These are phyloP conservation scores for Lactarius indigo DNA, from an alignment of 768 basidiomycete species.

Conservation along the genomic window DNA sequence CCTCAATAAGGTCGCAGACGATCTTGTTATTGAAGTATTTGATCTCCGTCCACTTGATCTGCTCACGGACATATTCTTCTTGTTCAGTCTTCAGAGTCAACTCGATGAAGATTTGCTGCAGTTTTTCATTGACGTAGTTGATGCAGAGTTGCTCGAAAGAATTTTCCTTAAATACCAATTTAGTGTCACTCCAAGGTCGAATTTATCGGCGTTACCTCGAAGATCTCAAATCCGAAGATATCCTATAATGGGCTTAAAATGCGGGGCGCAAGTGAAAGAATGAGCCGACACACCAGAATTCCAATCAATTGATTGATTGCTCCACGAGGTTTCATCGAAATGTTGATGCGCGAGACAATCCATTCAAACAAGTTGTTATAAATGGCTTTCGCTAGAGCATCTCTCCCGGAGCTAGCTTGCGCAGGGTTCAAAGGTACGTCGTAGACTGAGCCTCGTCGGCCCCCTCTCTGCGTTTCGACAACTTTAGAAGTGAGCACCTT, in stretches of 20 bases:
- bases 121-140: conserved; percentile 99
- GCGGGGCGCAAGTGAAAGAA: conserved; percentile 4
- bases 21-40: conserved; percentile 99
- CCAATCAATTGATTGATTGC: conserved; percentile 81
- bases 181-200: not conserved
- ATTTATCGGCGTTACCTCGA: conserved; percentile 54
- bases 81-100: conserved; percentile 98
- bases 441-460: conserved; percentile 92
- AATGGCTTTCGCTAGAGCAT: conserved; percentile 92
- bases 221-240: conserved; percentile 99
- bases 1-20: conserved; percentile 97
- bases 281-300: conserved; percentile 60
- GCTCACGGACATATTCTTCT: conserved; percentile 97
- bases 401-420: conserved; percentile 83
- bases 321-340: conserved; percentile 89
- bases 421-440: conserved; percentile 93
- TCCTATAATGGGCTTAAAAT: conserved; percentile 47
- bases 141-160: conserved; percentile 98
- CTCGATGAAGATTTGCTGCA: conserved; percentile 99
- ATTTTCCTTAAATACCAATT: conserved; percentile 59
- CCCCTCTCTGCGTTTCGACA: conserved; percentile 91
- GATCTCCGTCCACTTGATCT: conserved; percentile 99
- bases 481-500: conserved; percentile 83
- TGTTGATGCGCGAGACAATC: conserved; percentile 95
- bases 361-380: conserved; percentile 99